A percentile compares a stretch with the other conserved stretches of the same genome.
phyloP scores from a whole-genome alignment of 169 alveolate species.

The Plasmodium gonderi region DNA sequence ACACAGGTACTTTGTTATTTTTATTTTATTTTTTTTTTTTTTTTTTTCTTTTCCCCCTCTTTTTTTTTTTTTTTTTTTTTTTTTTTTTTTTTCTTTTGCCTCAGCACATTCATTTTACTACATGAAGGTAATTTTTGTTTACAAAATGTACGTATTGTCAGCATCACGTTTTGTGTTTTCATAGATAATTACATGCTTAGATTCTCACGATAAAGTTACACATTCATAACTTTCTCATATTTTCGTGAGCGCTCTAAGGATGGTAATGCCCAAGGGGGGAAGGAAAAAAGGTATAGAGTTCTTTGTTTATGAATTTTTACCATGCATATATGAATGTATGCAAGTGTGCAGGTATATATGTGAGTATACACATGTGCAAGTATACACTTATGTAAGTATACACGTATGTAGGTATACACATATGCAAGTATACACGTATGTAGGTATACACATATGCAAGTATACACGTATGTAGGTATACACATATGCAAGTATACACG shows the following conservation, averaged over 20 bases:
- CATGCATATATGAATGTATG: not conserved
- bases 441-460: not conserved
- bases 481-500: not conserved
- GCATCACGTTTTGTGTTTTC: not conserved
- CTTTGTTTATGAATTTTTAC: no score
- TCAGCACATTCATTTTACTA: not conserved
- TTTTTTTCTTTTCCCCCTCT: not conserved
- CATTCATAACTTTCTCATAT: no score
- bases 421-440: not conserved
- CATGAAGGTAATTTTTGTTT: not conserved
- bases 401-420: not conserved
- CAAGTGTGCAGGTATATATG: no score
- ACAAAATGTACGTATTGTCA: not conserved
- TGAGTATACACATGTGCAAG: no score
- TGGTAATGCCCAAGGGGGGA: no score
- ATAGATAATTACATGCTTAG: no score
- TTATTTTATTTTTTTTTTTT: not conserved
- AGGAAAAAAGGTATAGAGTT: no score
- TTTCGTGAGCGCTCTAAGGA: no score
- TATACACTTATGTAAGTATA: not conserved
- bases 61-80: not conserved
- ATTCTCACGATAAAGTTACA: no score
- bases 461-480: not conserved
- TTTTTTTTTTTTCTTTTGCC: not conserved
- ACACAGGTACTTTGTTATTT: not conserved